phyloP scores from a whole-genome alignment of 805 yeast genomes.

The Cyberlindnera americana region DNA sequence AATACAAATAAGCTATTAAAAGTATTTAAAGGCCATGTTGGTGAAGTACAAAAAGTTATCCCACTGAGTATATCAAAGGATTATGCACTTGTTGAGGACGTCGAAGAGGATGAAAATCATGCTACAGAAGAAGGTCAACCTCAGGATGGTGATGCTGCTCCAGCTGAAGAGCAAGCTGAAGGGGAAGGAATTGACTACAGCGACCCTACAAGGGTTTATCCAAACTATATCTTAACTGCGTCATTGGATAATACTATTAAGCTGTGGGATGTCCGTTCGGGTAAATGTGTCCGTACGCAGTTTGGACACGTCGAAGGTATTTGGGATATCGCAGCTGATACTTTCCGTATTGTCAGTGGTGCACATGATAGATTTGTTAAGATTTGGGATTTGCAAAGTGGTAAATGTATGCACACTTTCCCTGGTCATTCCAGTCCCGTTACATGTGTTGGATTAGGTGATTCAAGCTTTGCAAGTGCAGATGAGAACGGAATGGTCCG shows the following conservation, averaged over 20 bases:
- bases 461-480: slow-evolving; percentile 86
- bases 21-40: slow-evolving; percentile 84
- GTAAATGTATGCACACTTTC: slow-evolving; percentile 91
- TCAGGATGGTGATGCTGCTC: slow-evolving; percentile 10
- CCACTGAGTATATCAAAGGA: slow-evolving; percentile 75
- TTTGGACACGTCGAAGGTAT: slow-evolving; percentile 99
- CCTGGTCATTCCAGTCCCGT: slow-evolving; percentile 63
- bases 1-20: slow-evolving; percentile 72
- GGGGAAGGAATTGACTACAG: slow-evolving; percentile 26
- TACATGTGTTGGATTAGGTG: slow-evolving; percentile 80
- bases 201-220: slow-evolving; percentile 41
- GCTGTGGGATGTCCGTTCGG: slow-evolving; percentile 84
- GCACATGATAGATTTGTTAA: slow-evolving; percentile 88
- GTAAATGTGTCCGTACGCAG: slow-evolving; percentile 87
- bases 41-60: slow-evolving; percentile 89
- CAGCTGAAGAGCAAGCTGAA: slow-evolving; percentile 21
- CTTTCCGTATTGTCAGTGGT: slow-evolving; percentile 90
- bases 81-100: slow-evolving; percentile 44
- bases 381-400: slow-evolving; percentile 95
- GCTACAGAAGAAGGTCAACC: slow-evolving; percentile 17
- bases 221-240: slow-evolving; percentile 82
- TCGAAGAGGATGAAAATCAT: slow-evolving; percentile 23
- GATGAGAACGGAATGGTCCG: slow-evolving; percentile 86
- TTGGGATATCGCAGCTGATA: slow-evolving; percentile 95
- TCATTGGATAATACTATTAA: slow-evolving; percentile 92